Evolutionary conservation across 2,329 filamentous ascomycete species (phyloP).

Genomic region (Daldinia eschscholtzii): DNA sequence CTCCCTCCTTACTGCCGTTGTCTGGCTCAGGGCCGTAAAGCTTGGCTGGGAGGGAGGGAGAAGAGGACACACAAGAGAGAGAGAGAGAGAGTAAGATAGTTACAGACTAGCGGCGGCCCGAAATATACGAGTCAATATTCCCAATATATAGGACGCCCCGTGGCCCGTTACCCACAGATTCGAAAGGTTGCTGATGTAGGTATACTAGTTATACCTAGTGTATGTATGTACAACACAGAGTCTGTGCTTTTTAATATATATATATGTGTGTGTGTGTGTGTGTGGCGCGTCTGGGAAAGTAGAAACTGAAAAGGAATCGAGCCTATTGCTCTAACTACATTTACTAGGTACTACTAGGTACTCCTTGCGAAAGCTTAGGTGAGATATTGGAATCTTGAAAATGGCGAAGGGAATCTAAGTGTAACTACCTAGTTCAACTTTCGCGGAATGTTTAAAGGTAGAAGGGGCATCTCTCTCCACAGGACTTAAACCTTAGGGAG

Average conservation of each 20-base stretch:
- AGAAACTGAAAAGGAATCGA: constrained; percentile 16
- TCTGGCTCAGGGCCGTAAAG: constrained; percentile 1
- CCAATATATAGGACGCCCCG: constrained; percentile 23
- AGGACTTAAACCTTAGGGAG: constrained; percentile 8
- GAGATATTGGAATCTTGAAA: constrained; percentile 1
- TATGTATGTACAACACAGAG: background rate
- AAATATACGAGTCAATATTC: constrained; percentile 20
- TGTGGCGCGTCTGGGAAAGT: constrained; percentile 11
- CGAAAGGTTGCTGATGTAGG: constrained; percentile 7
- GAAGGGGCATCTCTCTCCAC: background rate
- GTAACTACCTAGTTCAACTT: constrained; percentile 2
- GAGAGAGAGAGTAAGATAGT: no score
- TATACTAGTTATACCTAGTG: no score
- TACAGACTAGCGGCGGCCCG: background rate
- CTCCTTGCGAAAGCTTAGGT: constrained; percentile 16
- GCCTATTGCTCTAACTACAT: constrained; percentile 13
- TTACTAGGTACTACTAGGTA: background rate
- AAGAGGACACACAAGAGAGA: no score
- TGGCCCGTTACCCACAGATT: constrained; percentile 16
- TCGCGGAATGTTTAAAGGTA: constrained; percentile 6
- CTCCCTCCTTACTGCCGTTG: background rate
- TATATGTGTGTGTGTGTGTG: background rate
- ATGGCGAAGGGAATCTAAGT: background rate
- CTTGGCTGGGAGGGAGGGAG: background rate
- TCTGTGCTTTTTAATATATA: background rate